phyloP scores from a whole-genome alignment of 2,329 filamentous ascomycete species.

The Colletotrichum truncatum region DNA sequence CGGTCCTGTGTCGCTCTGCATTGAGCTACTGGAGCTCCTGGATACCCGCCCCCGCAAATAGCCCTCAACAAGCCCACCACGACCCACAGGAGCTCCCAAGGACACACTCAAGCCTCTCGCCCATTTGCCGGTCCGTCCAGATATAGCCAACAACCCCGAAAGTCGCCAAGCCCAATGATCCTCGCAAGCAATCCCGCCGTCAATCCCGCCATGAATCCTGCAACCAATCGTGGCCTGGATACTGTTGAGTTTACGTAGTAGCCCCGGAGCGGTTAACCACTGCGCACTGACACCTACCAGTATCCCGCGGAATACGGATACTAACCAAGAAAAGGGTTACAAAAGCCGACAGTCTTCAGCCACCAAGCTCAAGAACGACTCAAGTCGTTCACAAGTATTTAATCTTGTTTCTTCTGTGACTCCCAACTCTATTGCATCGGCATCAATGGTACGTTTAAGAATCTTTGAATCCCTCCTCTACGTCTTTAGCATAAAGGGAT shows the following conservation, averaged over 20 bases:
- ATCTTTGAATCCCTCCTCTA: too few species aligned
- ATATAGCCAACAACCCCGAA: conserved; percentile 15
- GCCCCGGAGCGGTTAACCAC: too few species aligned
- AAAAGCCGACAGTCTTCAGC: not conserved
- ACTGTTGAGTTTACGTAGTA: not conserved
- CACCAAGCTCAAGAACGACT: not conserved
- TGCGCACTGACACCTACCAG: not conserved
- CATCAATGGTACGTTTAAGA: too few species aligned
- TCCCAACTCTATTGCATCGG: too few species aligned
- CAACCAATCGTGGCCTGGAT: too few species aligned
- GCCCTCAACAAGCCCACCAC: not conserved
- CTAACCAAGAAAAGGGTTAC: not conserved
- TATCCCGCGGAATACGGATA: not conserved
- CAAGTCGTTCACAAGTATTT: not conserved
- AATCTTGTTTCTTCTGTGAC: too few species aligned
- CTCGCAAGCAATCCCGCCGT: too few species aligned
- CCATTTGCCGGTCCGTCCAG: conserved; percentile 18
- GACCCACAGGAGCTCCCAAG: conserved; percentile 10
- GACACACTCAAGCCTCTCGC: not conserved
- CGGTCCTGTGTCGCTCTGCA: not conserved
- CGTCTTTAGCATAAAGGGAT: not conserved
- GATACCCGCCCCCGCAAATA: conserved; percentile 16
- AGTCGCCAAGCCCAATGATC: conserved; percentile 1
- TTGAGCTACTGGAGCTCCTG: conserved; percentile 16
- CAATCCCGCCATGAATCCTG: too few species aligned